Evolutionary conservation across 257 asterid species (phyloP).

Genomic region (Mentha longifolia): DNA sequence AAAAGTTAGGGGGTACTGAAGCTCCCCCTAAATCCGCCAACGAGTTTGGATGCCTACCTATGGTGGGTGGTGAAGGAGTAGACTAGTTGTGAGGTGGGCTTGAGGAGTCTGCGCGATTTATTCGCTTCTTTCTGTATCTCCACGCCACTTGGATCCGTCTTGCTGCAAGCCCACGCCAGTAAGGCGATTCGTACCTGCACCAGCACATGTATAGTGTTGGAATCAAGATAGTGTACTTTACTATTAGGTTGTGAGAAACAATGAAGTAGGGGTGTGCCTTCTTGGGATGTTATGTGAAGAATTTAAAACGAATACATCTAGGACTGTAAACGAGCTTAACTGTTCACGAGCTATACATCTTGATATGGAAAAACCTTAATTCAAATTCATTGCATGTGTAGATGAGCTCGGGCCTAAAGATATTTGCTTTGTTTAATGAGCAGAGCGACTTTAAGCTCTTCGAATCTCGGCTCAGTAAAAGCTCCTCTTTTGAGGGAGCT

Average conservation of each 20-base stretch:
- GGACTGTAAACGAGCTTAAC: neutral
- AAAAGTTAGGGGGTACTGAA: too few relatives aligned
- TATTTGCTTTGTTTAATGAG: too few relatives aligned
- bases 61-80: too few relatives aligned
- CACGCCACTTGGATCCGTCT: constrained; percentile 81
- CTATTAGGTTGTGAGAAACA: neutral
- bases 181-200: constrained; percentile 77
- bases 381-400: neutral
- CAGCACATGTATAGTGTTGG: neutral
- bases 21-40: too few relatives aligned
- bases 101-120: constrained; percentile 48
- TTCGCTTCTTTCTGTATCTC: constrained; percentile 76
- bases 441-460: too few relatives aligned
- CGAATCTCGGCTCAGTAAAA: too few relatives aligned
- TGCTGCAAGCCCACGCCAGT: constrained; percentile 78
- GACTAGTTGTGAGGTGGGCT: constrained; percentile 35
- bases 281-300: neutral
- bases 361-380: neutral
- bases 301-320: too few relatives aligned
- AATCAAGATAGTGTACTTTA: neutral
- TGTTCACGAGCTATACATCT: neutral
- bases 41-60: too few relatives aligned
- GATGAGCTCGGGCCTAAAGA: neutral
- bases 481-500: too few relatives aligned
- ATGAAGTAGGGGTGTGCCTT: neutral